Base-by-base conservation (phyloP, 257 asterid species). In the Haberlea rhodopensis region DNA sequence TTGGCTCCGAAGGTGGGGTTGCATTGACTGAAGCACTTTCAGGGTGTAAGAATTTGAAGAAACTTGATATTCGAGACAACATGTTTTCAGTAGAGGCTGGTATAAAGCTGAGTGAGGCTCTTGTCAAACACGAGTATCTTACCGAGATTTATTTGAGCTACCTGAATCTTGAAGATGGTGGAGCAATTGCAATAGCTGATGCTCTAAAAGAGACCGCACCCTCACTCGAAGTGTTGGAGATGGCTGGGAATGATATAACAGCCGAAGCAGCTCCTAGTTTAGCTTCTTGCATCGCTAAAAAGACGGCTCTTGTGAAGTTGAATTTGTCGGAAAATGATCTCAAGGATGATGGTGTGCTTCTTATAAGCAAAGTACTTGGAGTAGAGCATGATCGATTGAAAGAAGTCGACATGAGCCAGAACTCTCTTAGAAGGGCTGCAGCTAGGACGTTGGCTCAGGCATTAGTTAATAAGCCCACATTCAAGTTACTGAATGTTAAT, bases 241-340 rank as follows among this genome's bases (percentile, higher is more conserved):
- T 92, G 85, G 96, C 95, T 52, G 99, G 99, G 66, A 92, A 92
- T 57, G 99, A 92, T 62, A 81, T 92, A 69, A 87, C 97, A 29
- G 84, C 87, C 6, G 82, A 82, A 63, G 88, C 86, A 59, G 94
- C 94, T 57, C 45, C 91, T 1, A 64, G 79, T 74, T 59, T 92
- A 62, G 88, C 90, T 64, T 82, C 78, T 66, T 87, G 87, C 73
- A 67, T 92, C 40, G 73, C 84, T 65, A 70, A 20, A 31, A 85
- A 82, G 78, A 83, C 70, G 72, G 74, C 75, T 52, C 90, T 94
- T 21, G 65, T 77, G 58, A 86, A 84, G 82, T 77, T 94, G 85
- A 84, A 80, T 66, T 70, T 94, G 69, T 72, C 92, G 1, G 97
- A 94, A 77, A 94, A 94, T 67, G 92, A 94, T 53, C 82, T 89